Evolutionary conservation across 2,329 filamentous ascomycete species (phyloP).

Genomic region (Scytalidium lignicola): DNA sequence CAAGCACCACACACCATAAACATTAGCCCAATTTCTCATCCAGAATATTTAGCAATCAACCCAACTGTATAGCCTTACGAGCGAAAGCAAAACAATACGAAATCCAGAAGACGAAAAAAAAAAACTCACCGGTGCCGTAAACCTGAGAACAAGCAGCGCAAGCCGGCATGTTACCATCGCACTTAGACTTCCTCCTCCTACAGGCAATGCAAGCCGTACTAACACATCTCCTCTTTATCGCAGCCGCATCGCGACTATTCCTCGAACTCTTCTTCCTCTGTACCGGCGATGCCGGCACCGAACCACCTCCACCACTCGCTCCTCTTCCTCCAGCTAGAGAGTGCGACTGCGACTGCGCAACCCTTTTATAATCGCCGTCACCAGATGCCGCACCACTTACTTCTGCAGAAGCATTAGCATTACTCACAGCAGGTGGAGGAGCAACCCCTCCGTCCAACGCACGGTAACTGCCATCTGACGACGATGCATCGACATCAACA

Average conservation of each 20-base stretch:
- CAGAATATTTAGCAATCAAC: no score
- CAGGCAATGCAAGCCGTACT: slow-evolving; percentile 83
- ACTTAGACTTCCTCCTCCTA: slow-evolving; percentile 76
- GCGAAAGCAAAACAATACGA: not conserved
- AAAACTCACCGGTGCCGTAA: slow-evolving; percentile 58
- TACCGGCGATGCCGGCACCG: no score
- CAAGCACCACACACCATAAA: not conserved
- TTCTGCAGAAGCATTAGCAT: no score
- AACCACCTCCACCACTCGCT: not conserved
- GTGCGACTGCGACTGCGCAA: not conserved
- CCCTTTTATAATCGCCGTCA: no score
- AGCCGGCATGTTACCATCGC: slow-evolving; percentile 84
- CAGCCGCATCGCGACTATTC: slow-evolving; percentile 23
- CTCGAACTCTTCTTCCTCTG: slow-evolving; percentile 25
- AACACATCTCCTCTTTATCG: slow-evolving; percentile 66
- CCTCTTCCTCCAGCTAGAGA: not conserved
- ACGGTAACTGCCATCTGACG: no score
- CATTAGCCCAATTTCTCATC: not conserved
- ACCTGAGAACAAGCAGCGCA: slow-evolving; percentile 96
- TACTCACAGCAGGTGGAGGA: no score
- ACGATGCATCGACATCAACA: no score
- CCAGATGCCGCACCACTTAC: no score
- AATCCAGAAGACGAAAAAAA: not conserved
- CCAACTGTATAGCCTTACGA: no score
- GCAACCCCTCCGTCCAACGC: no score